Conservation (phyloP, 2,329 filamentous ascomycete genomes). For the Phoma sp. region DNA sequence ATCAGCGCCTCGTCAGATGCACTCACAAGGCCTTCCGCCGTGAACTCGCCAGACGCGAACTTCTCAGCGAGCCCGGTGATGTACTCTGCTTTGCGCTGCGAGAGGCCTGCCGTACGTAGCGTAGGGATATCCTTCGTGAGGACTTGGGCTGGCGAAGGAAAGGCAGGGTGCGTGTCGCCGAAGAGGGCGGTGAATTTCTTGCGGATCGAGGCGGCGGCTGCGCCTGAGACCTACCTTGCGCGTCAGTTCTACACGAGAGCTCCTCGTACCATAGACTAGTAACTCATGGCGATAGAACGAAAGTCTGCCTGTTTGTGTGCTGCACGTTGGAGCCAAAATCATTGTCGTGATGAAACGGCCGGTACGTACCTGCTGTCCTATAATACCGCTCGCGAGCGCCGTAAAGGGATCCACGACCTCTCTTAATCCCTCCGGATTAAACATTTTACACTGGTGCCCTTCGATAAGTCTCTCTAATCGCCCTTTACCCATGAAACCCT, state of each 20-base stretch:
- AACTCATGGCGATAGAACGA: no score
- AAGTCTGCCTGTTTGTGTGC: no score
- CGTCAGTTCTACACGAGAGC: neutral
- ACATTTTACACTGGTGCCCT: slow-evolving; percentile 76
- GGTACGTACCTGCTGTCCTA: slow-evolving; percentile 75
- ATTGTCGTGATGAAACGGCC: no score
- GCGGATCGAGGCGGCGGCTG: slow-evolving; percentile 88
- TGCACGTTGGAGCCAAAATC: no score
- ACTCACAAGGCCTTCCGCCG: slow-evolving; percentile 74
- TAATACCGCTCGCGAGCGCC: slow-evolving; percentile 82
- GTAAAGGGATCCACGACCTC: slow-evolving; percentile 90
- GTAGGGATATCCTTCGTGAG: slow-evolving; percentile 63
- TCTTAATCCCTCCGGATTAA: slow-evolving; percentile 80
- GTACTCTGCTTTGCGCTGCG: slow-evolving; percentile 95
- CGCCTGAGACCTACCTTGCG: slow-evolving; percentile 72
- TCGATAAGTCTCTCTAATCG: slow-evolving; percentile 64
- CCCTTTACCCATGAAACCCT: slow-evolving; percentile 60
- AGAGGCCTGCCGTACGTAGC: slow-evolving; percentile 85
- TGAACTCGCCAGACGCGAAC: slow-evolving; percentile 77
- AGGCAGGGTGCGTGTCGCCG: slow-evolving; percentile 53
- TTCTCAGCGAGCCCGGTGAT: slow-evolving; percentile 83
- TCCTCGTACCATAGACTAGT: neutral
- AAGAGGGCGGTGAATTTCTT: slow-evolving; percentile 66
- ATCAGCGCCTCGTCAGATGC: slow-evolving; percentile 87
- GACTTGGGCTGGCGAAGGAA: slow-evolving; percentile 80